A percentile compares a stretch with the other conserved stretches of the same genome.
phyloP scores from a whole-genome alignment of 805 yeast genomes.

The Teunomyces funiuensis region DNA sequence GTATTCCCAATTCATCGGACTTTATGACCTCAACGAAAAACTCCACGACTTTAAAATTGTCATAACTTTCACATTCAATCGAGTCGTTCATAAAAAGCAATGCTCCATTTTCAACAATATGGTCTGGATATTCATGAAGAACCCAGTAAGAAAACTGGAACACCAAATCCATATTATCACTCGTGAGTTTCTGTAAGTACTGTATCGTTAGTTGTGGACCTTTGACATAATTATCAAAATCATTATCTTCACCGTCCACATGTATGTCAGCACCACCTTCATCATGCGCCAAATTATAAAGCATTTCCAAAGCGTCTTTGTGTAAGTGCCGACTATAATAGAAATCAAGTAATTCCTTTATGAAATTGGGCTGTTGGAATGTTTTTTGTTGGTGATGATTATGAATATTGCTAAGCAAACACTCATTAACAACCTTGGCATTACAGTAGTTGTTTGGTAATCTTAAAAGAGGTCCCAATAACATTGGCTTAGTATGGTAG shows the following conservation, averaged over 20 bases:
- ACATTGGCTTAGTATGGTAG: constrained; percentile 60
- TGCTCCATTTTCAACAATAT: constrained; percentile 29
- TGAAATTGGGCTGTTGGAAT: constrained; percentile 37
- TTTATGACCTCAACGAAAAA: constrained; percentile 39
- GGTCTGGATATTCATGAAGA: constrained; percentile 26
- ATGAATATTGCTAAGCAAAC: constrained; percentile 42
- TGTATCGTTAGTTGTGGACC: constrained; percentile 48
- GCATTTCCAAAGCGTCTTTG: constrained; percentile 61
- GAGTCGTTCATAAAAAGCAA: constrained; percentile 66
- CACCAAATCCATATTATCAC: constrained; percentile 51
- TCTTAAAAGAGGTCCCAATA: constrained; percentile 81
- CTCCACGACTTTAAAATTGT: constrained; percentile 52
- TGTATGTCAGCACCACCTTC: constrained; percentile 11
- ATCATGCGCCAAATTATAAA: constrained; percentile 33
- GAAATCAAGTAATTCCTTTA: constrained; percentile 75
- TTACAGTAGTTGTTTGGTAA: constrained; percentile 72
- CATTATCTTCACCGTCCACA: constrained; percentile 17
- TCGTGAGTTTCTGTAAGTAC: constrained; percentile 57
- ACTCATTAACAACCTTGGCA: constrained; percentile 55
- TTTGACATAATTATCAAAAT: constrained; percentile 26
- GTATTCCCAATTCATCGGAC: constrained; percentile 23
- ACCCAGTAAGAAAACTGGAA: constrained; percentile 58
- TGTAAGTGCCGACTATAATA: constrained; percentile 65
- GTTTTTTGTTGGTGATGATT: constrained; percentile 15
- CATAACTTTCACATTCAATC: constrained; percentile 56